Conservation (phyloP, 176 grass and related monocot species). For the Pharus latifolius region DNA sequence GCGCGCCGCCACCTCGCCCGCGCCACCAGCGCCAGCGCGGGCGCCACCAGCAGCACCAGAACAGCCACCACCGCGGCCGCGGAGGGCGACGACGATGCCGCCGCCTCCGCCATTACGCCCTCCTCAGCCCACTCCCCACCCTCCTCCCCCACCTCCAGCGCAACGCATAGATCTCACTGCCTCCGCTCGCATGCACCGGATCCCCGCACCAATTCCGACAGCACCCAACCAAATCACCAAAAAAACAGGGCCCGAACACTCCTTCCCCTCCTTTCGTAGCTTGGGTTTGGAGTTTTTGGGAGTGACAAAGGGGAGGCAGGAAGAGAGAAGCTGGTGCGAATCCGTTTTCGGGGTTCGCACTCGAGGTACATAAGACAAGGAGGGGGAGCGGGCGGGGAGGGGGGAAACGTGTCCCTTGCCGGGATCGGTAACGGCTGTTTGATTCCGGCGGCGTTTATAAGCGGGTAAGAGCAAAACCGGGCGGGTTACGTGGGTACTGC, state of each 20-base stretch:
- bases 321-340: neutral
- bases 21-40: slow-evolving; percentile 10
- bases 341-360: neutral
- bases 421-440: too few relatives aligned
- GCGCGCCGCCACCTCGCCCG: slow-evolving; percentile 23
- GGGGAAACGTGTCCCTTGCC: too few relatives aligned
- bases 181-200: neutral
- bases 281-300: neutral
- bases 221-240: neutral
- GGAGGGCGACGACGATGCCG: neutral
- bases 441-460: neutral
- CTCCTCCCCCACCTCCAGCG: neutral
- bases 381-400: neutral
- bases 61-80: slow-evolving; percentile 8
- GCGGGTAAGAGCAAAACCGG: neutral
- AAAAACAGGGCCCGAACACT: neutral
- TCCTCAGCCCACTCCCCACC: neutral
- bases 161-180: slow-evolving; percentile 22
- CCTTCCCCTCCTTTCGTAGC: too few relatives aligned
- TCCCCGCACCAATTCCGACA: neutral
- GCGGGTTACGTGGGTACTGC: too few relatives aligned
- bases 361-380: neutral
- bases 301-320: slow-evolving; percentile 6
- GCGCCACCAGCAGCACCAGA: slow-evolving; percentile 17
- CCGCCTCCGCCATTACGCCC: neutral